Conservation (phyloP, 1,139 yeast species). For the Kodamaea arcana region DNA sequence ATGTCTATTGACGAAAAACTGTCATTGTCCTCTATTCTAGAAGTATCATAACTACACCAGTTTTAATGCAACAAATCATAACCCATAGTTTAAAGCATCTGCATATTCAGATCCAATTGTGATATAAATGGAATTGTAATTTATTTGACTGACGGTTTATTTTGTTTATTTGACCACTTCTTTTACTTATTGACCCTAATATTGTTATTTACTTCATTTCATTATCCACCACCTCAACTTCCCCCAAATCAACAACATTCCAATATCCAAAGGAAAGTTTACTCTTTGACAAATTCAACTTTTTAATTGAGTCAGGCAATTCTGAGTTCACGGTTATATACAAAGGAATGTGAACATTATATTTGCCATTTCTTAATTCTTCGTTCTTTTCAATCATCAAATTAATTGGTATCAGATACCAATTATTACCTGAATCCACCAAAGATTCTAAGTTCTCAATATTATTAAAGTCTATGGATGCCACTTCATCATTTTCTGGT, state of each 20-base stretch:
- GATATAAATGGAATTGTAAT: too few species aligned
- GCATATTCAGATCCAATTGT: too few species aligned
- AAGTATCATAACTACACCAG: too few species aligned
- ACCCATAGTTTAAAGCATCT: too few species aligned
- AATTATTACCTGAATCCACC: constrained; percentile 27
- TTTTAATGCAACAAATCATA: too few species aligned
- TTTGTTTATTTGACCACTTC: too few species aligned
- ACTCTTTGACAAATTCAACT: constrained; percentile 15
- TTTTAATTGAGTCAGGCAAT: constrained; percentile 21
- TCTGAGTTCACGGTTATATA: constrained; percentile 23
- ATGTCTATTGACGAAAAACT: too few species aligned
- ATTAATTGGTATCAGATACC: constrained; percentile 33
- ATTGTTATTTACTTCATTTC: too few species aligned
- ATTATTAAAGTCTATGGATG: constrained; percentile 5
- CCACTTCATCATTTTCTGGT: constrained; percentile 3
- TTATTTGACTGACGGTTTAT: too few species aligned
- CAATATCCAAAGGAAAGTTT: constrained; percentile 31
- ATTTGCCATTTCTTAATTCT: neutral
- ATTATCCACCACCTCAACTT: too few species aligned
- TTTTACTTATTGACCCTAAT: too few species aligned
- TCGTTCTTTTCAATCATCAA: constrained; percentile 9
- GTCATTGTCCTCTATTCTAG: too few species aligned
- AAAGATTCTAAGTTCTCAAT: constrained; percentile 18
- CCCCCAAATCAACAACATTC: constrained; percentile 25
- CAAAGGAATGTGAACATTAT: constrained; percentile 24